Evolutionary conservation across 257 asterid species (phyloP), one percentile per base, ranked within the genome.

Genomic region (Solanum dulcamara): DNA sequence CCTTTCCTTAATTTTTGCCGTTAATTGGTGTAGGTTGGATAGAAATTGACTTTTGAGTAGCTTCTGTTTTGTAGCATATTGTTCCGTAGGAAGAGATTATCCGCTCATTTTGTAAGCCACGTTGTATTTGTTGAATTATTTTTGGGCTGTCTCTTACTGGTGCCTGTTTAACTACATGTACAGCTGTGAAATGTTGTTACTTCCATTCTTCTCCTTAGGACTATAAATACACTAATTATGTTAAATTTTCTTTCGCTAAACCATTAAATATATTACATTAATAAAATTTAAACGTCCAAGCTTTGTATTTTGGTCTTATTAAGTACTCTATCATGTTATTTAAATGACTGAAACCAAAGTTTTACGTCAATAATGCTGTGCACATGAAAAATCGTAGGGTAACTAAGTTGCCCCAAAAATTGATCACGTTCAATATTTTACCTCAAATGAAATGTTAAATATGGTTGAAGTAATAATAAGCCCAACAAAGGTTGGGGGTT

Each of bases 1-100:
- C 80, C 20, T 84, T 48, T n/a, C 46, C 48, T n/a, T 30, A 71
- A 13, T 67, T 26, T 67, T 44, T n/a, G 13, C 81, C 50, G 44
- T 30, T 46, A 18, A 75, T 72, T 40, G 77, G 72, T 75, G 28
- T 44, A 85, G 89, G 83, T 20, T 85, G 80, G 77, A 84, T 2
- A 77, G 90, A 71, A 84, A 85, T 71, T 88, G 91, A 90, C 91
- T 86, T 72, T 75, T 28, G 66, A 84, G 87, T 67, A 9, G 38
- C 14, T 88, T 85, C 77, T 84, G 51, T 15, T 72, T 35, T 14
- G 85, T 48, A 75, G 90, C 71, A 62, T 71, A 30, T 46, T 55
- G 81, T 42, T 18, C 81, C 20, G n/a, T 66, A 46, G 67, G 50
- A 18, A 53, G 48, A 84, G 70, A 9, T 83, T 32, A 6, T 46